Percentiles rank a stretch among this genome's conserved stretches.
These are phyloP conservation scores for Pythium apleroticum DNA, from an alignment of 352 stramenopile genomes.

Conservation along the genomic window DNA sequence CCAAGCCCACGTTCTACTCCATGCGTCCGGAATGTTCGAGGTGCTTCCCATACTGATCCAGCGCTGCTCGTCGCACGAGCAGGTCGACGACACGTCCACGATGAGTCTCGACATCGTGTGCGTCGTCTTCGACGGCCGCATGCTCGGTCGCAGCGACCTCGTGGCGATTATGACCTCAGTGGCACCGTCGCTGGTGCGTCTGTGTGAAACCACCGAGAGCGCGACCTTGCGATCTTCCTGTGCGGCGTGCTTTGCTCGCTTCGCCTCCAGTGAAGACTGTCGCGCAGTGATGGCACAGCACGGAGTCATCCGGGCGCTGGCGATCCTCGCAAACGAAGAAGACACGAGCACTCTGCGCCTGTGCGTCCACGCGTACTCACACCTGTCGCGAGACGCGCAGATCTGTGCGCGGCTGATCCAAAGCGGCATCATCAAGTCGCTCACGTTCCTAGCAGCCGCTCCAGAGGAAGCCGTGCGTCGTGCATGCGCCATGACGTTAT, in stretches of 20 bases:
- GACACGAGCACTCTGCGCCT: constrained; percentile 54
- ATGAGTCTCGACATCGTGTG: constrained; percentile 70
- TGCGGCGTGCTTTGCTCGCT: constrained; percentile 67
- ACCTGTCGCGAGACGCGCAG: constrained; percentile 45
- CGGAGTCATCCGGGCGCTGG: constrained; percentile 49
- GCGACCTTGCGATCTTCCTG: constrained; percentile 40
- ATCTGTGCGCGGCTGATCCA: constrained; percentile 53
- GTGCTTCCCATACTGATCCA: constrained; percentile 43
- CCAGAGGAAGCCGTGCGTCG: constrained; percentile 70
- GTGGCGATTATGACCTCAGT: constrained; percentile 40
- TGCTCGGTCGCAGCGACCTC: constrained; percentile 40
- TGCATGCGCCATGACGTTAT: constrained; percentile 87
- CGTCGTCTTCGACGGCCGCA: constrained; percentile 58
- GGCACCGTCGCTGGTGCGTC: constrained; percentile 43
- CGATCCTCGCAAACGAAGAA: constrained; percentile 50
- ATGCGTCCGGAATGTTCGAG: constrained; percentile 28
- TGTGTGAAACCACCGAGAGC: constrained; percentile 34
- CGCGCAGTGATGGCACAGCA: constrained; percentile 47
- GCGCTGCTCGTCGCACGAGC: constrained; percentile 32
- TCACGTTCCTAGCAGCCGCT: constrained; percentile 62
- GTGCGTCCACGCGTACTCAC: constrained; percentile 67
- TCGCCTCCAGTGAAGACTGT: constrained; percentile 58
- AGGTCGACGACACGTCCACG: constrained; percentile 26
- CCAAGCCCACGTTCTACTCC: constrained; percentile 47
- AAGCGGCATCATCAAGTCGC: constrained; percentile 68